Evolutionary conservation across 2,329 filamentous ascomycete genomes (phyloP), one percentile per base, ranked within the genome.

Genomic region (Penicillium sp.): DNA sequence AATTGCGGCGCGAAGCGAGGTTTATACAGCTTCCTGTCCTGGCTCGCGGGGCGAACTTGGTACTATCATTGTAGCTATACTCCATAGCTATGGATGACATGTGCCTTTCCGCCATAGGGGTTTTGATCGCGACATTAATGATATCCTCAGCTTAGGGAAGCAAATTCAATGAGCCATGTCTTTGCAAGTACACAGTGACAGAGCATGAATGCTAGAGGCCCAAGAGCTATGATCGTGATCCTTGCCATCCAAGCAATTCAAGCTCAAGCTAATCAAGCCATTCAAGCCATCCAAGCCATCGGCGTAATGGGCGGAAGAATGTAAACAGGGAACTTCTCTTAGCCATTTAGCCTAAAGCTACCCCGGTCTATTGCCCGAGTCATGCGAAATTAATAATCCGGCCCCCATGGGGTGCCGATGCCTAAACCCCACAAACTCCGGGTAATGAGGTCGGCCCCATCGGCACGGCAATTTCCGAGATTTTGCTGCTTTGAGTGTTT

Each of bases 261-360:
- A 46, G 44, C 44, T n/a, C n/a, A n/a, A n/a, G 19, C 19, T 22
- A 22, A 3, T 22, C 14, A 34, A 47, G 44, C 37, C 25, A 46
- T 31, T 28, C 19, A 33, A 46, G 44, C 37, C 22, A 47, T 29
- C 35, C 31, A 31, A 46, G 44, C 44, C 44, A 41, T 41, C 44
- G 29, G 44, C 13, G 16, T 35, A 39, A 41, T 41, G 36, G 29
- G 44, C 13, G 16, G 43, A 39, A 14, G 13, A 7, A 37, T 22
- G 22, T 19, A 13, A 5, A 38, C 19, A 2, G 10, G 12, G 4
- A 25, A 22, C 14, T 14, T 30, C n/a, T 4, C 16, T 2, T 5
- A 30, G 6, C 7, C 4, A 28, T 55, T 51, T 46, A 53, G 50
- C 47, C 52, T 53, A 34, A 47, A 41, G 18, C 30, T 16, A 19